Base-by-base conservation (phyloP, 768 basidiomycete species). In the Coprinopsis sp. region DNA sequence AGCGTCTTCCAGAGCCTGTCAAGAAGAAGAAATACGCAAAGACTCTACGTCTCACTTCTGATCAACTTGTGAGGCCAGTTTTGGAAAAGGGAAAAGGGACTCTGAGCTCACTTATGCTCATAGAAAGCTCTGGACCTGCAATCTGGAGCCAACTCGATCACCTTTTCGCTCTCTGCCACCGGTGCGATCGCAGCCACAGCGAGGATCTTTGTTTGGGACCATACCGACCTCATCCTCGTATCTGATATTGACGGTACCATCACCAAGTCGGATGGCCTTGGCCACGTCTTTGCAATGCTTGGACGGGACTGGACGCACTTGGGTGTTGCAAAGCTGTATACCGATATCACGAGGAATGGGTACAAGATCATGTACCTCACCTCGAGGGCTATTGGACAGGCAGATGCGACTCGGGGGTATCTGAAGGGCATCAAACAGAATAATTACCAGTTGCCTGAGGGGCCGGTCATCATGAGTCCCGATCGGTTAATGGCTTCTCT, bases 211-310 rank as follows among this genome's bases (percentile, higher is more conserved):
- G 74, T 98, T 19, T 98, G 93, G 94, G 90, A 97, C 47, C 79
- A 83, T n/a, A 83, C 82, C 2, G 93, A 96, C 58, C 75, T 77
- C 2, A 80, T 99, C 18, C 88, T 99, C 21, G 82, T 99, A 31
- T 96, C 93, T 33, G 96, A 99, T 59, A 98, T 99, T 51, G 96
- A 99, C 59, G 96, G 96, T 5, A 99, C 95, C 1, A 99, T 99
- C 60, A 99, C 96, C 7, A 98, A 97, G 62, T 97, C 94, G 2
- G 95, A 98, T 65, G 95, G 91, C 1, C 71, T 97, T 5, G 95
- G 95, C 0, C 95, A 98, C 60, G 85, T 99, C 40, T 93, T 96
- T 58, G 94, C 93, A 2, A 91, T 96, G 79, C 93, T 97, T 53
- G 96, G 95, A 6, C 82, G 94, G 7, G 95, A 98, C 63, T 97